A percentile compares a stretch with the other conserved stretches of the same genome.
These are phyloP conservation scores for Westerdykella sp. DNA, from an alignment of 2,329 filamentous ascomycete genomes.

Conservation along the genomic window DNA sequence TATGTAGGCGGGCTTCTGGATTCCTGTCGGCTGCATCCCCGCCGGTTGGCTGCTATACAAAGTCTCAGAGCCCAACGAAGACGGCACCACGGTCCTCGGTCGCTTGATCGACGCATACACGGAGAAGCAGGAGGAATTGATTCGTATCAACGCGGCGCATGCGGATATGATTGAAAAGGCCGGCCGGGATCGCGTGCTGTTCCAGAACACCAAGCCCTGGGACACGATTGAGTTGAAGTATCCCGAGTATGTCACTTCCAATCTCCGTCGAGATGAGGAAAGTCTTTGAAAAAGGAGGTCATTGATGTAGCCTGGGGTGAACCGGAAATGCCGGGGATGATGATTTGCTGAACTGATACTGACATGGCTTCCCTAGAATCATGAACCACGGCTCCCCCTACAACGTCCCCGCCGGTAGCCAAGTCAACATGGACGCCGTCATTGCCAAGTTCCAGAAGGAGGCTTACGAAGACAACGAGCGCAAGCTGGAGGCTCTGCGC, in stretches of 20 bases:
- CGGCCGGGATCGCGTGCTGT: slow-evolving; percentile 56
- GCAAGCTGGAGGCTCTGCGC: slow-evolving; percentile 44
- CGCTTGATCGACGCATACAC: slow-evolving; percentile 52
- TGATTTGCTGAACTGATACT: slow-evolving; percentile 4
- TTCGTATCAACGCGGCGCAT: slow-evolving; percentile 54
- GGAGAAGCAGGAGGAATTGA: slow-evolving; percentile 48
- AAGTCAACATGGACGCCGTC: slow-evolving; percentile 53
- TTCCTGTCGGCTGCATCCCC: slow-evolving; percentile 43
- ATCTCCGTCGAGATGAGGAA: not conserved
- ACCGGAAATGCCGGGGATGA: not conserved
- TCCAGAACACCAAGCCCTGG: slow-evolving; percentile 44
- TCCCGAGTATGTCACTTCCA: slow-evolving; percentile 54
- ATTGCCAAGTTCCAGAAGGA: slow-evolving; percentile 58
- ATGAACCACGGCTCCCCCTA: slow-evolving; percentile 58
- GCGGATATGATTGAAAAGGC: slow-evolving; percentile 57
- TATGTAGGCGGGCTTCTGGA: slow-evolving; percentile 42
- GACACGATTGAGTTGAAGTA: slow-evolving; percentile 52
- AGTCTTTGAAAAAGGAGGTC: too few species aligned
- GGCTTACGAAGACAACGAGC: slow-evolving; percentile 51
- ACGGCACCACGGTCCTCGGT: slow-evolving; percentile 40
- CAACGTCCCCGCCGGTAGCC: slow-evolving; percentile 58
- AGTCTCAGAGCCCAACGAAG: slow-evolving; percentile 36
- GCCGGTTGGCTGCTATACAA: slow-evolving; percentile 41
- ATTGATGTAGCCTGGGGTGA: too few species aligned
- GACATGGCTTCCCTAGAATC: slow-evolving; percentile 40